A percentile compares a stretch with the other conserved stretches of the same genome.
Conservation (phyloP, 805 yeast genomes). For the Metschnikowia colocasiae region DNA sequence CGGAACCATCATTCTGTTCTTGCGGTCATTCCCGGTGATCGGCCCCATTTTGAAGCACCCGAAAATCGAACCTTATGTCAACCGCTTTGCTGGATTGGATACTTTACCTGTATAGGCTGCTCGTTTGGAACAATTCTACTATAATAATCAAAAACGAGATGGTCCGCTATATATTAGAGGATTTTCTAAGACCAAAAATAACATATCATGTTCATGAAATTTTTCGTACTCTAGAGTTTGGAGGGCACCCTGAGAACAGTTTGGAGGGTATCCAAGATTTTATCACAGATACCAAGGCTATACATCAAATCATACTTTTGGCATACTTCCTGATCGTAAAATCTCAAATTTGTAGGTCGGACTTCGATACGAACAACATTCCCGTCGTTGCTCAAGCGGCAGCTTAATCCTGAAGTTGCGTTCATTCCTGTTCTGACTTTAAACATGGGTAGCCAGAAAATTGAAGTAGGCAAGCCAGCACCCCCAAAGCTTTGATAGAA, state of each 20-base stretch:
- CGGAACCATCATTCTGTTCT: slow-evolving; percentile 80
- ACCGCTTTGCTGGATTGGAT: slow-evolving; percentile 41
- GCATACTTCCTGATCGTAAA: slow-evolving; percentile 6
- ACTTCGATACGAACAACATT: not conserved
- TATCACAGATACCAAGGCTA: slow-evolving; percentile 15
- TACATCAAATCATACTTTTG: slow-evolving; percentile 16
- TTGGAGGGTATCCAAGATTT: slow-evolving; percentile 8
- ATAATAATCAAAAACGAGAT: not conserved
- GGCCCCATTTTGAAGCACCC: slow-evolving; percentile 86
- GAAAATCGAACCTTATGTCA: slow-evolving; percentile 64
- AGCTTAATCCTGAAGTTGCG: slow-evolving; percentile 1
- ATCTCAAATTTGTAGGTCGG: not conserved
- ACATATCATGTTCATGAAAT: not conserved
- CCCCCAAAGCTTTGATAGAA: not conserved
- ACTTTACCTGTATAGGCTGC: slow-evolving; percentile 32
- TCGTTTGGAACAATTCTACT: not conserved
- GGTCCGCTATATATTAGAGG: not conserved
- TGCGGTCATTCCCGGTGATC: slow-evolving; percentile 81
- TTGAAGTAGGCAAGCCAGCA: slow-evolving; percentile 1
- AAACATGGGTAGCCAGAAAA: slow-evolving; percentile 22
- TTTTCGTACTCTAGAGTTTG: not conserved
- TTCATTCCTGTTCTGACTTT: slow-evolving; percentile 9
- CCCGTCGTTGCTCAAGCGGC: not conserved
- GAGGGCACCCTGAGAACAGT: not conserved
- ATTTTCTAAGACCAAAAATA: not conserved